These are phyloP conservation scores for Castanopsis chinensis DNA, from an alignment of 306 rosid genomes.

Conservation along the genomic window DNA sequence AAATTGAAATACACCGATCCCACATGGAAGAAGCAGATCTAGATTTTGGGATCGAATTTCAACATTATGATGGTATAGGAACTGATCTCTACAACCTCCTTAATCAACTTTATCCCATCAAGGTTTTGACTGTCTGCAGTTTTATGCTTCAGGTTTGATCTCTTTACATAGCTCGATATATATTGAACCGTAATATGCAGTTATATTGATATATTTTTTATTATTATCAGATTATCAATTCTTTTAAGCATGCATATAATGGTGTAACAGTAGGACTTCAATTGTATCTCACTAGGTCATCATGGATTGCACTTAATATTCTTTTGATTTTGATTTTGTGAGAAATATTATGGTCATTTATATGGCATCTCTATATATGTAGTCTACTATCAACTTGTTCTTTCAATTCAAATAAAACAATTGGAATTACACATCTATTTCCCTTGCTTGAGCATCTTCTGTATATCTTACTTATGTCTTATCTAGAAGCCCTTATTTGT, in stretches of 20 bases:
- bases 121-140: slow-evolving; percentile 29
- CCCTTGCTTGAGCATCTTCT: not conserved
- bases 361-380: too few relatives aligned
- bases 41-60: slow-evolving; percentile 13
- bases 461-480: not conserved
- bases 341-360: too few relatives aligned
- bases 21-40: slow-evolving; percentile 23
- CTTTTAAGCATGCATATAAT: too few relatives aligned
- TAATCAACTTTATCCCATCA: slow-evolving; percentile 6
- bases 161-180: not conserved
- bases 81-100: slow-evolving; percentile 11
- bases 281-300: not conserved
- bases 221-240: too few relatives aligned
- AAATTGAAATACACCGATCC: not conserved
- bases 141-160: slow-evolving; percentile 29
- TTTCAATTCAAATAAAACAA: too few relatives aligned
- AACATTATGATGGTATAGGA: not conserved
- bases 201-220: too few relatives aligned
- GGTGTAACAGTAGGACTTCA: not conserved
- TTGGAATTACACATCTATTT: too few relatives aligned
- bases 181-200: not conserved
- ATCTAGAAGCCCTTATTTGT: not conserved
- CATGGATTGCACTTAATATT: too few relatives aligned
- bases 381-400: too few relatives aligned
- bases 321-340: too few relatives aligned